phyloP scores from a whole-genome alignment of 2,329 filamentous ascomycete genomes.

The Cordyceps militaris region DNA sequence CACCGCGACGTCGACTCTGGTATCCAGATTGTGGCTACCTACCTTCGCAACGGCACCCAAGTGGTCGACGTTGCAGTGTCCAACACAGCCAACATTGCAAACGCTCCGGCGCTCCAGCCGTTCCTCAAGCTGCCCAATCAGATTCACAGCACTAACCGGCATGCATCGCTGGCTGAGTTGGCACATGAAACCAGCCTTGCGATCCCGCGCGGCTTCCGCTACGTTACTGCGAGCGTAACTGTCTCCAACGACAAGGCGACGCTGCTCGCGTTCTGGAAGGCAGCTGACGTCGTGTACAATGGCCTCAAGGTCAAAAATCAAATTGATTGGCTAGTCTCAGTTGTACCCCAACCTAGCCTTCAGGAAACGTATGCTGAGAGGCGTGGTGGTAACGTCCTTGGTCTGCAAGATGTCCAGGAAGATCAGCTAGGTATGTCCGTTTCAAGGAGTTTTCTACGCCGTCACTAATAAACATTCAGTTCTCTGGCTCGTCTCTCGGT shows the following conservation, averaged over 20 bases:
- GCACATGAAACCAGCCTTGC: conserved; percentile 13
- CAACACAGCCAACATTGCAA: conserved; percentile 12
- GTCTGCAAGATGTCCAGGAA: conserved; percentile 4
- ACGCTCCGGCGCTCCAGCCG: conserved; percentile 10
- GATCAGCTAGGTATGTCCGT: conserved; percentile 14
- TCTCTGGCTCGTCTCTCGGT: conserved; percentile 14
- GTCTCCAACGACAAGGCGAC: conserved; percentile 13
- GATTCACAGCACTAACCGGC: conserved; percentile 1
- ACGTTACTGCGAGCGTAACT: conserved; percentile 15
- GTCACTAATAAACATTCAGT: conserved; percentile 1
- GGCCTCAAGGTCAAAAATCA: conserved; percentile 12
- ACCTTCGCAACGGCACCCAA: conserved; percentile 9
- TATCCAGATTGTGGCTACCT: conserved; percentile 12
- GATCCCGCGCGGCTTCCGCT: conserved; percentile 15
- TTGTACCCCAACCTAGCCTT: conserved; percentile 14
- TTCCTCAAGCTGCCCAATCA: conserved; percentile 15
- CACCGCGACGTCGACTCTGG: conserved; percentile 7
- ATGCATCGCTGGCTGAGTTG: conserved; percentile 13
- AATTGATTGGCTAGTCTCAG: conserved; percentile 16
- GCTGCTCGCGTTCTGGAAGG: conserved; percentile 12
- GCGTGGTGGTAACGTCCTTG: conserved; percentile 14
- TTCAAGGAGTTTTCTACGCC: not conserved
- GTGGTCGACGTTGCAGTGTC: conserved; percentile 8
- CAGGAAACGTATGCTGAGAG: conserved; percentile 8
- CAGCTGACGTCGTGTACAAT: conserved; percentile 12